These are phyloP conservation scores for Aspergillus funiculosus DNA, from an alignment of 495 filamentous ascomycete genomes.

Conservation along the genomic window DNA sequence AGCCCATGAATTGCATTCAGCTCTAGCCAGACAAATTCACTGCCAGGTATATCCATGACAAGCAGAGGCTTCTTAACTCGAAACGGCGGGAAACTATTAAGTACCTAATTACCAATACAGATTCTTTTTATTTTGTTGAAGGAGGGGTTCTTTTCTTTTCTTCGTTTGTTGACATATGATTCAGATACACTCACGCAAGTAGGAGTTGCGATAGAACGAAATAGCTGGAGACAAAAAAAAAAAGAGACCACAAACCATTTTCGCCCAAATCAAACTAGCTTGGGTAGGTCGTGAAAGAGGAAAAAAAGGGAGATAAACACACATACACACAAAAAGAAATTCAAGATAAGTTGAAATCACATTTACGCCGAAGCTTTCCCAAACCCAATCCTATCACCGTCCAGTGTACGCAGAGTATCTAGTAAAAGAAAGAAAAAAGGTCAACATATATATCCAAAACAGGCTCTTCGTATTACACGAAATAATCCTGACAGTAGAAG, in stretches of 20 bases:
- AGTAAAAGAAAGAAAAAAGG: neutral
- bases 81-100: constrained; percentile 3
- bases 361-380: constrained; percentile 38
- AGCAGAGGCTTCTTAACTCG: constrained; percentile 4
- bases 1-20: constrained; percentile 11
- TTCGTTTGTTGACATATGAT: constrained; percentile 6
- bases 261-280: constrained; percentile 19
- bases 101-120: constrained; percentile 11
- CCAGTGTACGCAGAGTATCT: constrained; percentile 44
- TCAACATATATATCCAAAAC: neutral
- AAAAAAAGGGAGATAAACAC: constrained; percentile 15
- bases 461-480: constrained; percentile 3
- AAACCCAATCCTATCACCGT: constrained; percentile 36
- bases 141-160: neutral
- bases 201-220: constrained; percentile 3
- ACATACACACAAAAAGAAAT: constrained; percentile 15
- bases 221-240: constrained; percentile 6
- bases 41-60: constrained; percentile 8
- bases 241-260: constrained; percentile 7
- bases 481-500: neutral
- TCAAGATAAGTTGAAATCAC: constrained; percentile 24
- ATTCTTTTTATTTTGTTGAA: constrained; percentile 4
- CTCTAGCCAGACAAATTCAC: constrained; percentile 6
- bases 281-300: constrained; percentile 1
- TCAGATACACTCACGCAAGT: constrained; percentile 5